Evolutionary conservation across 257 asterid species (phyloP).

Genomic region (Solanum commersonii): DNA sequence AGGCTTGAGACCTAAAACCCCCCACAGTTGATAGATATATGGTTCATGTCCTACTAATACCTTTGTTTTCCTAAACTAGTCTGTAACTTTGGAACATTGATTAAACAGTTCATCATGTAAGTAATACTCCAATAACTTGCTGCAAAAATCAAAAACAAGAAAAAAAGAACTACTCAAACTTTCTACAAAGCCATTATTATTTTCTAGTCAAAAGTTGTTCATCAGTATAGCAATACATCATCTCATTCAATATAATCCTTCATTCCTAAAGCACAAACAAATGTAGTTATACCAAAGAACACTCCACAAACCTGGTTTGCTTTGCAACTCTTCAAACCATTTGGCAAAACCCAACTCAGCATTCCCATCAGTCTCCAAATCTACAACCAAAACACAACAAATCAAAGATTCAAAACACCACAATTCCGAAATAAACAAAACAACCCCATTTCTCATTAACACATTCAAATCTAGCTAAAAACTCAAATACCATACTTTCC

Average conservation of each 20-base stretch:
- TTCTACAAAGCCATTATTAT: background rate
- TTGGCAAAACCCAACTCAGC: conserved; percentile 68
- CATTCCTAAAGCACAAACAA: background rate
- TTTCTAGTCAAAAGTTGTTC: background rate
- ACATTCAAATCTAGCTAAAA: background rate
- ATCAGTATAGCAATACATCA: background rate
- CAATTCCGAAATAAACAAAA: background rate
- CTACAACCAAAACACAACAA: conserved; percentile 24
- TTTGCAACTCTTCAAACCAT: conserved; percentile 63
- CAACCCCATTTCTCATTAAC: background rate
- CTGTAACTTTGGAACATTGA: background rate
- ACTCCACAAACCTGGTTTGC: conserved; percentile 66
- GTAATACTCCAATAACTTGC: background rate
- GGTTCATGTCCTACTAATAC: background rate
- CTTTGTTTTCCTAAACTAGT: background rate
- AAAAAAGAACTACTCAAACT: background rate
- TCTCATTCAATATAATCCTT: background rate
- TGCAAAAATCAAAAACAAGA: background rate
- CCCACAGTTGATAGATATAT: background rate
- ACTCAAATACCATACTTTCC: background rate
- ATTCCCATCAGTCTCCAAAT: conserved; percentile 45
- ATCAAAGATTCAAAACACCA: background rate
- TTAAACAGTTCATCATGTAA: background rate
- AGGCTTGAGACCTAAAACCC: background rate
- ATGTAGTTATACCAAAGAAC: background rate